Conservation (phyloP, 495 filamentous ascomycete genomes). For the Neurospora sp. region DNA sequence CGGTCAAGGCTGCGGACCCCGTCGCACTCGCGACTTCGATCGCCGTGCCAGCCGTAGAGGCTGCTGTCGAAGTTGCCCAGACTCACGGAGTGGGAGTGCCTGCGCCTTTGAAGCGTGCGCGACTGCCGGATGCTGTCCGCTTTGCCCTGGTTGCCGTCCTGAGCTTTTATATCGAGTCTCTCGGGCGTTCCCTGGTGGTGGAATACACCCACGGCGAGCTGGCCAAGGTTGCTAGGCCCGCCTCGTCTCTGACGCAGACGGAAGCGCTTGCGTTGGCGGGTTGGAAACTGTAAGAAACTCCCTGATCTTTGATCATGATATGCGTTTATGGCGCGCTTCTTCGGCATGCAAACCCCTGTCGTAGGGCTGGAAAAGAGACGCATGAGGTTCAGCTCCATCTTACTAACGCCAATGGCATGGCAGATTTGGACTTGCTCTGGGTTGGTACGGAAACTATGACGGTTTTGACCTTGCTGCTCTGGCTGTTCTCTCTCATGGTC, state of each 20-base stretch:
- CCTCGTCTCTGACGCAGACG: slow-evolving; percentile 49
- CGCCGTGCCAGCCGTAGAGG: background rate
- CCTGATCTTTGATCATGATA: background rate
- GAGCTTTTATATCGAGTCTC: slow-evolving; percentile 49
- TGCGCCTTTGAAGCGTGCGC: slow-evolving; percentile 9
- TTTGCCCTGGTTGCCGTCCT: slow-evolving; percentile 55
- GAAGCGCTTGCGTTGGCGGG: slow-evolving; percentile 51
- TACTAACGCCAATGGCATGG: slow-evolving; percentile 14
- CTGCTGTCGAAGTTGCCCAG: background rate
- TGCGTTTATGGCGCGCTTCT: background rate
- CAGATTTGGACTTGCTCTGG: slow-evolving; percentile 56
- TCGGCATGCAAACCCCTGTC: background rate
- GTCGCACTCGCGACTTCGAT: background rate
- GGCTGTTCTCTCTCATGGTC: slow-evolving; percentile 59
- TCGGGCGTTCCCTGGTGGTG: slow-evolving; percentile 46
- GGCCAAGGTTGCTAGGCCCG: slow-evolving; percentile 47
- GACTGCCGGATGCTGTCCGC: slow-evolving; percentile 43
- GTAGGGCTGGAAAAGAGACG: slow-evolving; percentile 12
- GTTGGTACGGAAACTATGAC: slow-evolving; percentile 64
- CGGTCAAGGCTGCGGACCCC: background rate
- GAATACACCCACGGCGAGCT: slow-evolving; percentile 45
- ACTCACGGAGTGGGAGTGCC: background rate
- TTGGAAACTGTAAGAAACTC: slow-evolving; percentile 49
- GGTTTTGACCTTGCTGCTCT: slow-evolving; percentile 60
- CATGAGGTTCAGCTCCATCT: slow-evolving; percentile 17